These are phyloP conservation scores for Nannochloris sp. DNA, from an alignment of 139 green algal species.

Conservation along the genomic window DNA sequence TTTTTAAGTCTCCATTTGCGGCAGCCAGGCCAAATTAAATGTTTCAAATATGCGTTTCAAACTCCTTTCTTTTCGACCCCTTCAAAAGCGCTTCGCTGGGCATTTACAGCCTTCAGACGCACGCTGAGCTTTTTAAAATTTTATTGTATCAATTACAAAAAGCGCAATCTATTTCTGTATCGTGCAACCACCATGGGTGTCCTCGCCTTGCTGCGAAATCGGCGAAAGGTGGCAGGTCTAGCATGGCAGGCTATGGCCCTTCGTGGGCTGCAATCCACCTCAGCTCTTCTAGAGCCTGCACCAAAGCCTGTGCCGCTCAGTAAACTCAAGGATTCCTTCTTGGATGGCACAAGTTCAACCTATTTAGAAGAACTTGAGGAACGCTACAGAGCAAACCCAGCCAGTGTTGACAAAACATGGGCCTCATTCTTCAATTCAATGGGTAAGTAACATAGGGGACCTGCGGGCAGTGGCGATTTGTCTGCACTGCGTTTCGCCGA, in stretches of 20 bases:
- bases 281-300: background rate
- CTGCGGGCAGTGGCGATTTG: too few species aligned
- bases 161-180: too few species aligned
- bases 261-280: background rate
- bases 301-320: slow-evolving; percentile 66
- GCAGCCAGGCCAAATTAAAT: too few species aligned
- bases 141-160: too few species aligned
- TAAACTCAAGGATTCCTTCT: slow-evolving; percentile 92
- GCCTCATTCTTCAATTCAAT: slow-evolving; percentile 76
- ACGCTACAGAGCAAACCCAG: slow-evolving; percentile 66
- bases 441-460: slow-evolving; percentile 43
- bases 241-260: background rate
- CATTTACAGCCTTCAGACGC: too few species aligned
- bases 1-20: too few species aligned
- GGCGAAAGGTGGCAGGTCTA: background rate
- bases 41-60: too few species aligned
- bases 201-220: background rate
- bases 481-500: too few species aligned
- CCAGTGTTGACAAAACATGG: slow-evolving; percentile 81
- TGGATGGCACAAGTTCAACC: slow-evolving; percentile 75
- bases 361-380: slow-evolving; percentile 91
- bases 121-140: too few species aligned
- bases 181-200: too few species aligned
- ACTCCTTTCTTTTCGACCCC: too few species aligned
- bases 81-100: too few species aligned